Evolutionary conservation across 495 filamentous ascomycete species (phyloP), one percentile per base, ranked within the genome.

Genomic region (Cladorrhinum samala): DNA sequence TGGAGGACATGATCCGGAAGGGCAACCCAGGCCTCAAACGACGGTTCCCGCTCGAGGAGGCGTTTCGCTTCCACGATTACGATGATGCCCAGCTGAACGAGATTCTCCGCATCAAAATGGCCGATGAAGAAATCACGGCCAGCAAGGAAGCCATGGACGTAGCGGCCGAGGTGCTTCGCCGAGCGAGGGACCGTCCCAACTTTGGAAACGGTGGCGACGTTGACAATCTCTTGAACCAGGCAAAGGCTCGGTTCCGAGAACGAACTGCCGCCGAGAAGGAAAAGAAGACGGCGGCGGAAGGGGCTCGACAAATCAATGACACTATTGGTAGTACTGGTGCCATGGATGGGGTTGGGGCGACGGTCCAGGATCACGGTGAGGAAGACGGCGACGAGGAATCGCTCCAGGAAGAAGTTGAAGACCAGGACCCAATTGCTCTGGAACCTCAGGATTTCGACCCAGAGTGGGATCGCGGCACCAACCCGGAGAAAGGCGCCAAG

Each of bases 371-470:
- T 13, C 27, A 33, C n/a, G n/a, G n/a, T n/a, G n/a, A n/a, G n/a
- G n/a, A n/a, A n/a, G n/a, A n/a, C n/a, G n/a, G n/a, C n/a, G n/a
- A n/a, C n/a, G n/a, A n/a, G n/a, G n/a, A n/a, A n/a, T n/a, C n/a
- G n/a, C n/a, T 5, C 19, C n/a, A n/a, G n/a, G n/a, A n/a, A n/a
- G 6, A 5, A 6, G 5, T 33, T 11, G 27, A 33, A 11, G 27
- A 33, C 27, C 27, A 33, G 27, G 11, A 33, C 11, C 11, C 11
- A 11, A 37, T 50, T 16, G 13, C 18, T 33, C 71, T 88, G 13
- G 75, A 82, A 20, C 72, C 83, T 1, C 52, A 66, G 14, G 86
- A 90, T 57, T 82, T 90, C 57, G 87, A 90, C 63, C 64, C 67
- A 19, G 71, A 89, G 1, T 85, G 74, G 53, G 72, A 84, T 50